phyloP scores from a whole-genome alignment of 2,329 filamentous ascomycete species.

The Apiospora saccharicola region DNA sequence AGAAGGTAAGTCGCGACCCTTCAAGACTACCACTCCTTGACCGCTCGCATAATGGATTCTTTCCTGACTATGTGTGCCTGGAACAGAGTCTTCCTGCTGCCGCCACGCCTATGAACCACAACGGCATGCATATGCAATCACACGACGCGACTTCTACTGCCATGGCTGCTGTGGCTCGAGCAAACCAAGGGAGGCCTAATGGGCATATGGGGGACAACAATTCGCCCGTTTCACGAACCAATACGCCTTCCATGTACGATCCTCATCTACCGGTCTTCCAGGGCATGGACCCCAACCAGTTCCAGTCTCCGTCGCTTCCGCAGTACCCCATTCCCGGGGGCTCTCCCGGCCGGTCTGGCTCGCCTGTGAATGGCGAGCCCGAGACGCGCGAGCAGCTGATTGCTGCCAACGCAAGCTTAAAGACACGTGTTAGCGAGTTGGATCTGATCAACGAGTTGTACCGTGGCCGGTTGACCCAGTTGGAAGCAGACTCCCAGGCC shows the following conservation, averaged over 20 bases:
- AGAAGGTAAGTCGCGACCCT: constrained; percentile 65
- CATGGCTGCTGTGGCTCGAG: constrained; percentile 60
- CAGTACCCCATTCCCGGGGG: constrained; percentile 60
- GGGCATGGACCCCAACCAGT: constrained; percentile 74
- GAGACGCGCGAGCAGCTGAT: constrained; percentile 83
- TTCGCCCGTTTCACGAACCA: constrained; percentile 80
- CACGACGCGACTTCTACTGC: constrained; percentile 64
- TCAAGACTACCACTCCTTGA: constrained; percentile 3
- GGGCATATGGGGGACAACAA: constrained; percentile 77
- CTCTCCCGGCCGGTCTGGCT: constrained; percentile 58
- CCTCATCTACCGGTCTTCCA: constrained; percentile 83
- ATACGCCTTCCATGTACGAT: constrained; percentile 78
- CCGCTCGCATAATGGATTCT: constrained; percentile 21
- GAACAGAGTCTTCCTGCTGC: constrained; percentile 50
- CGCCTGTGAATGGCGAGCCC: constrained; percentile 63
- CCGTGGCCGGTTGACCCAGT: constrained; percentile 76
- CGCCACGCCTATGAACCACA: constrained; percentile 48
- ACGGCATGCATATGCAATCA: constrained; percentile 66
- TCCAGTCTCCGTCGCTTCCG: constrained; percentile 62
- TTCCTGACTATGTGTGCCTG: constrained; percentile 28
- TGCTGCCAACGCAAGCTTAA: constrained; percentile 84
- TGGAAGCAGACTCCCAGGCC: constrained; percentile 78
- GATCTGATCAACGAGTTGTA: constrained; percentile 93
- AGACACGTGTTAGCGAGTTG: constrained; percentile 92
- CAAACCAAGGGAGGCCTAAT: constrained; percentile 73